These are phyloP conservation scores for Volutella citrinella DNA, from an alignment of 2,329 filamentous ascomycete genomes.

Conservation along the genomic window DNA sequence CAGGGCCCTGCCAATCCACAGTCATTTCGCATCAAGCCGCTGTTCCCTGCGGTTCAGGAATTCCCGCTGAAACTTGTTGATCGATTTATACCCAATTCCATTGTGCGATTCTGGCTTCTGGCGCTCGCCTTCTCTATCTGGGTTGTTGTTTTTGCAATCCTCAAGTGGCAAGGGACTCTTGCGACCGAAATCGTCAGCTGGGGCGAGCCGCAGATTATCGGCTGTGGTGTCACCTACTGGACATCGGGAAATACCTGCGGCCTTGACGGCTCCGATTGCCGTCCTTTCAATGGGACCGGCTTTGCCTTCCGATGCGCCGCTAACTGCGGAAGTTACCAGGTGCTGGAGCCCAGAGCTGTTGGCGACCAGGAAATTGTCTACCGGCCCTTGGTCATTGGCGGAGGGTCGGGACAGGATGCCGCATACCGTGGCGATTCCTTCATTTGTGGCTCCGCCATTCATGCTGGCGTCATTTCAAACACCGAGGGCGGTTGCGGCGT, in stretches of 20 bases:
- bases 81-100: constrained; percentile 55
- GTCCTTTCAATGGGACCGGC: constrained; percentile 68
- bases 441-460: constrained; percentile 80
- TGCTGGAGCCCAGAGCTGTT: constrained; percentile 72
- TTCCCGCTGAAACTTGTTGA: constrained; percentile 64
- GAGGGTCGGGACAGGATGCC: constrained; percentile 45
- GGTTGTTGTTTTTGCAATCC: constrained; percentile 66
- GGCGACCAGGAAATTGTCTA: constrained; percentile 67
- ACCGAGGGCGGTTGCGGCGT: constrained; percentile 78
- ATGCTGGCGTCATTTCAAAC: constrained; percentile 74
- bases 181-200: constrained; percentile 63
- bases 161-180: constrained; percentile 61
- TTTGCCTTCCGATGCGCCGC: constrained; percentile 75
- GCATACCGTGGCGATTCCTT: constrained; percentile 88
- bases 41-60: constrained; percentile 66
- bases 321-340: constrained; percentile 62
- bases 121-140: constrained; percentile 62
- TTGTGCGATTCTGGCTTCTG: constrained; percentile 58
- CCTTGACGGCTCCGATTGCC: constrained; percentile 69
- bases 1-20: constrained; percentile 54
- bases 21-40: constrained; percentile 47
- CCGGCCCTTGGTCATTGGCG: constrained; percentile 65
- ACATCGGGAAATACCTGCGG: constrained; percentile 68
- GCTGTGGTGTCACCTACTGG: constrained; percentile 71
- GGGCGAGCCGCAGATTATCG: constrained; percentile 62